Percentiles rank a stretch among this genome's conserved stretches.
These are phyloP conservation scores for Aegilops longissima DNA, from an alignment of 176 grass and related monocot species.

Conservation along the genomic window DNA sequence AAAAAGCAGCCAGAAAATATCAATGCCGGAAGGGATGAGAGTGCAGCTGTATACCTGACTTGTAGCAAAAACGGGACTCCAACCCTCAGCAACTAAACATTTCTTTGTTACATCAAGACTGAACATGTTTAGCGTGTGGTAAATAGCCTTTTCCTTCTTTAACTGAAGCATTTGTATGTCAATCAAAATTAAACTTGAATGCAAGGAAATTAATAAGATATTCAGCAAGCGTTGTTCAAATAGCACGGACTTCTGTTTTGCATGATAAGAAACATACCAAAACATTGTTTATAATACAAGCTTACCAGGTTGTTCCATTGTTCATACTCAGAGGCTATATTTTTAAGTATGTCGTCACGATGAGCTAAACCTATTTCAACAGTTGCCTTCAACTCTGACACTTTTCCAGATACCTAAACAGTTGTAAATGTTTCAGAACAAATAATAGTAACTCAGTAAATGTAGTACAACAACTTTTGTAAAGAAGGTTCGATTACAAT, in stretches of 20 bases:
- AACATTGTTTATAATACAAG: not conserved
- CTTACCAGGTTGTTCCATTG: constrained; percentile 85
- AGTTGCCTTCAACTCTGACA: constrained; percentile 81
- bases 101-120: constrained; percentile 97
- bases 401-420: constrained; percentile 71
- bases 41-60: constrained; percentile 48
- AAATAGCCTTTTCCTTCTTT: constrained; percentile 88
- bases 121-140: constrained; percentile 98
- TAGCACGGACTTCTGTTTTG: not conserved
- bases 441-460: not conserved
- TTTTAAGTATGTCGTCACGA: constrained; percentile 87
- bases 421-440: constrained; percentile 30
- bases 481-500: not conserved
- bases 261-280: constrained; percentile 6
- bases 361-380: constrained; percentile 77
- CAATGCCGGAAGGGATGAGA: not conserved
- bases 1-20: not conserved
- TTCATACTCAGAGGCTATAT: constrained; percentile 74
- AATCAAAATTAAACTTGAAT: constrained; percentile 19
- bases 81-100: constrained; percentile 93
- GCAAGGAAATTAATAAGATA: constrained; percentile 16
- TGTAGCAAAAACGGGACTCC: constrained; percentile 89
- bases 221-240: not conserved
- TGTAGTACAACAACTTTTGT: not conserved
- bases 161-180: constrained; percentile 45